Evolutionary conservation across 257 asterid species (phyloP).

Genomic region (Nicotiana otophora): DNA sequence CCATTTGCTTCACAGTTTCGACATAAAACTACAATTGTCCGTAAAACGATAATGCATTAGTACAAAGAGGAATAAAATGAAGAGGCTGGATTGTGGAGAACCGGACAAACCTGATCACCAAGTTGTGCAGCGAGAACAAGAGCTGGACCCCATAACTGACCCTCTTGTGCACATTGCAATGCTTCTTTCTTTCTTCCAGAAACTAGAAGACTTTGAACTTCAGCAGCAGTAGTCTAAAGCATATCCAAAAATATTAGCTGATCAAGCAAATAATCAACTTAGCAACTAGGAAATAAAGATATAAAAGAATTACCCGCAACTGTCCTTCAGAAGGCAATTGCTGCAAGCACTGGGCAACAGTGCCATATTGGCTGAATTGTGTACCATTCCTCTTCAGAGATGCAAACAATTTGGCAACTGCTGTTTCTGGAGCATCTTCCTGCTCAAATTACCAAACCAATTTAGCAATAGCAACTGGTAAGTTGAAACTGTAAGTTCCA

Average conservation of each 20-base stretch:
- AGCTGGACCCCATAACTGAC: conserved; percentile 98
- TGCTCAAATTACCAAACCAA: conserved; percentile 19
- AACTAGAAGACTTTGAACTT: conserved; percentile 79
- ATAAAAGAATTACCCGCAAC: conserved; percentile 52
- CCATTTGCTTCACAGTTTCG: conserved; percentile 89
- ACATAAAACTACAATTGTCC: conserved; percentile 57
- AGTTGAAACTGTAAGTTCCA: not conserved
- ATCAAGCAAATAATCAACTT: not conserved
- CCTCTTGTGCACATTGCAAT: conserved; percentile 82
- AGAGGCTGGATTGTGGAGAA: conserved; percentile 5
- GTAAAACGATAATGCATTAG: not conserved
- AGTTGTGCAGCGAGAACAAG: conserved; percentile 95
- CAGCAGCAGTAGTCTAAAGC: conserved; percentile 71
- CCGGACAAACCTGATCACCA: conserved; percentile 61
- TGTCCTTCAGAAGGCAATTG: conserved; percentile 82
- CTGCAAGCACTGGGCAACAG: conserved; percentile 65
- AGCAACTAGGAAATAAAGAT: not conserved
- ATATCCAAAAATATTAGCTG: not conserved
- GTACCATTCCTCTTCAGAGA: conserved; percentile 49
- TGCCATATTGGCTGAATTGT: conserved; percentile 54
- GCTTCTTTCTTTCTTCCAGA: conserved; percentile 96
- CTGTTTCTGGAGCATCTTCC: conserved; percentile 91
- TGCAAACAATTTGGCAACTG: conserved; percentile 82
- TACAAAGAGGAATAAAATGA: conserved; percentile 3
- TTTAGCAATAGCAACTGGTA: conserved; percentile 8